Evolutionary conservation across 768 basidiomycete genomes (phyloP), one percentile per base, ranked within the genome.

Genomic region (Mycena crocata): DNA sequence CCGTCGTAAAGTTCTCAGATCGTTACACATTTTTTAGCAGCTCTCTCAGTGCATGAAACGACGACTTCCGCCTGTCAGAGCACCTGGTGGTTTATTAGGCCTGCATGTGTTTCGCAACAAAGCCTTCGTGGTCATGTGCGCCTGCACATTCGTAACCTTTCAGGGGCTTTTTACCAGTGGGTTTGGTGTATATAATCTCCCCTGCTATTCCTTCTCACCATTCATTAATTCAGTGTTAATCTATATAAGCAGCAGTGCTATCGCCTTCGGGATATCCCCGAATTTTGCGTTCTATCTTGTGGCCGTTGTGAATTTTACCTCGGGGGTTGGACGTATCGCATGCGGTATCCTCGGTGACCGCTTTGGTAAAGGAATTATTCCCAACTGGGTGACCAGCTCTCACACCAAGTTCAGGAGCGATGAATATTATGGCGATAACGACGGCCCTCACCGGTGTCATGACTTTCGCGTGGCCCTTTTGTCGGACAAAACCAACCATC

Each of bases 271-370:
- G 0, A 62, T 67, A 3, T 62, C 59, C 8, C 49, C 48, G 0
- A 58, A 78, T 61, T 78, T 84, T 57, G 71, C 80, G 4, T 79
- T 82, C 67, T 87, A 86, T 66, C 72, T 83, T 14, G 69, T 67
- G n/a, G 77, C 86, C 5, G 81, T 87, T 49, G 78, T 82, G 0
- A 88, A 88, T 62, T 82, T 79, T 0, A 76, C 80, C 10, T 83
- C 84, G 5, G 76, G 79, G 2, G 66, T 86, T 9, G 86, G 87
- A 0, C 84, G 87, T 2, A 57, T 87, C 8, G n/a, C 66, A 1
- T 74, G 75, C 0, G 85, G 85, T 30, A 30, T 82, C 24, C 54
- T 83, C 5, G 81, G 80, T 2, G 85, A 86, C 69, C 71, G 73
- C 24, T 9, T 81, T 12, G 85, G 85, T 81, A 24, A 49, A 77